Conservation (phyloP, 176 grass and related monocot genomes). For the Oryza coarctata region DNA sequence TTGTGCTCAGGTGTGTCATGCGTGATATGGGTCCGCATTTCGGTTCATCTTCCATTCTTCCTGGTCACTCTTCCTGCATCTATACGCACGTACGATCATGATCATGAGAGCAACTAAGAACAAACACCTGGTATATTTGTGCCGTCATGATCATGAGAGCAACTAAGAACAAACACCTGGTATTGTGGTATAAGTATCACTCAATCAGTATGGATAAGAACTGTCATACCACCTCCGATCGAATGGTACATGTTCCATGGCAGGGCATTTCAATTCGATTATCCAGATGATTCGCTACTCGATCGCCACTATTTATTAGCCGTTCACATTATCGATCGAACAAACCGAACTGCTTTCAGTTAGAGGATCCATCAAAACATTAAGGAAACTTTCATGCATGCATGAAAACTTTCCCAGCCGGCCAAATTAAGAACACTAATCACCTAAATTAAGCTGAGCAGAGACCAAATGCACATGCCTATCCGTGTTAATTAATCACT, state of each 20-base stretch:
- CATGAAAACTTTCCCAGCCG: conserved; percentile 7
- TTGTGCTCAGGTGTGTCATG: neutral
- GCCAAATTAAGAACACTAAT: conserved; percentile 2
- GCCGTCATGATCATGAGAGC: conserved; percentile 13
- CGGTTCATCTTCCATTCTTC: neutral
- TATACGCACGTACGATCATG: neutral
- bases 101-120: conserved; percentile 26
- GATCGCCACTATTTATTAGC: neutral
- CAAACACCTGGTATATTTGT: conserved; percentile 7
- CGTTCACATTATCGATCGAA: neutral
- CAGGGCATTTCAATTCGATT: conserved; percentile 4
- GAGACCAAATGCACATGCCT: conserved; percentile 7
- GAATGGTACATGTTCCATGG: neutral
- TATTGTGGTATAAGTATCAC: neutral
- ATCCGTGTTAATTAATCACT: conserved; percentile 35
- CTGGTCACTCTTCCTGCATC: neutral
- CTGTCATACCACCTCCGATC: conserved; percentile 1
- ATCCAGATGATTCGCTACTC: neutral
- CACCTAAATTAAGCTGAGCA: conserved; percentile 20
- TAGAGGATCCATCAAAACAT: neutral
- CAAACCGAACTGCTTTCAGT: conserved; percentile 9
- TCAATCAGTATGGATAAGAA: conserved; percentile 13
- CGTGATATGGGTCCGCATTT: neutral
- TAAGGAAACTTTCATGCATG: neutral
- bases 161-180: conserved; percentile 18